A percentile compares a stretch with the other conserved stretches of the same genome.
Conservation (phyloP, 2,329 filamentous ascomycete species). For the Sordariomycetes sp. region DNA sequence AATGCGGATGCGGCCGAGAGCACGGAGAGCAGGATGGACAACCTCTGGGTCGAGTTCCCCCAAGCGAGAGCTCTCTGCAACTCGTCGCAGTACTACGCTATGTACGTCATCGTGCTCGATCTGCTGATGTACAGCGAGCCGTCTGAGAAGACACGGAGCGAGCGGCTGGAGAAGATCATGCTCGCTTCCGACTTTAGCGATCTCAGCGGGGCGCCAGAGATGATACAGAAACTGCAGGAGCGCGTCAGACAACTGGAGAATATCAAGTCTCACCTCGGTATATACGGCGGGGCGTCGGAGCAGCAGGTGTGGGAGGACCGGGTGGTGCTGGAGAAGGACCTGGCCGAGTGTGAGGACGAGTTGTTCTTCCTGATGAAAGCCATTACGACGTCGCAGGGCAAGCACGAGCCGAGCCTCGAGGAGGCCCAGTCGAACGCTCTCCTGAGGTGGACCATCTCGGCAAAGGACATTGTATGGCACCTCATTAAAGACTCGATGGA, state of each 20-base stretch:
- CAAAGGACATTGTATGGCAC: conserved; percentile 94
- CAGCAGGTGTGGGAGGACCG: conserved; percentile 86
- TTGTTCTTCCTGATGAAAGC: conserved; percentile 99
- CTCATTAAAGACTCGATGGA: conserved; percentile 79
- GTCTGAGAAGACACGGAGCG: conserved; percentile 90
- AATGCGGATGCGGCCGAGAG: conserved; percentile 14
- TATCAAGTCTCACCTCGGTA: conserved; percentile 93
- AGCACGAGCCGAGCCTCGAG: conserved; percentile 57
- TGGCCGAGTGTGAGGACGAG: conserved; percentile 87
- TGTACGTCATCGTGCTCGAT: conserved; percentile 97
- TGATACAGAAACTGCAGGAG: conserved; percentile 84
- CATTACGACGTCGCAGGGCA: conserved; percentile 90
- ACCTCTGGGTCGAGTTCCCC: conserved; percentile 94
- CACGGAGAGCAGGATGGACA: conserved; percentile 77
- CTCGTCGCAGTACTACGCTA: conserved; percentile 91
- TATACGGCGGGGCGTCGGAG: conserved; percentile 80
- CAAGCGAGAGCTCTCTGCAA: conserved; percentile 92
- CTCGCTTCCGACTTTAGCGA: conserved; percentile 98
- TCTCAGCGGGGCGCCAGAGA: conserved; percentile 81
- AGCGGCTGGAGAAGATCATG: conserved; percentile 97
- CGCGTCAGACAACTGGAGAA: conserved; percentile 89
- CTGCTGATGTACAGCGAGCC: conserved; percentile 94
- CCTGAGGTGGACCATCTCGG: conserved; percentile 86
- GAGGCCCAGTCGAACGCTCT: conserved; percentile 52
- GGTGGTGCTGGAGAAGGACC: conserved; percentile 76